A percentile compares a stretch with the other conserved stretches of the same genome.
phyloP scores from a whole-genome alignment of 345 rosid species.

The Camelina laxa region DNA sequence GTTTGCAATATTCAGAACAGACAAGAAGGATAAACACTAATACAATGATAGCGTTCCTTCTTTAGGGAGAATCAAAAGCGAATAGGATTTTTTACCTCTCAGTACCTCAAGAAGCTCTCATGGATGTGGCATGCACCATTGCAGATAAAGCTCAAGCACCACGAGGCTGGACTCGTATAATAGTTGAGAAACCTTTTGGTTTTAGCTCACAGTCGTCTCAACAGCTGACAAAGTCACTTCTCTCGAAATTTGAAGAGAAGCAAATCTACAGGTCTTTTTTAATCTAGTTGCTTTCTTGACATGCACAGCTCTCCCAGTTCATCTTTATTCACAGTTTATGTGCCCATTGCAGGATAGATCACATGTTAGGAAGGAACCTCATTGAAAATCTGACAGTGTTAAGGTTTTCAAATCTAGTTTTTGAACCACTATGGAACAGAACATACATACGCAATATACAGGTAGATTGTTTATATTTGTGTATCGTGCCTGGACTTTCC shows the following conservation, averaged over 20 bases:
- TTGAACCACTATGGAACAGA: slow-evolving; percentile 80
- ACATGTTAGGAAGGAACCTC: slow-evolving; percentile 74
- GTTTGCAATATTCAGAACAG: slow-evolving; percentile 16
- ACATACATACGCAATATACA: slow-evolving; percentile 67
- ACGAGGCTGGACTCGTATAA: slow-evolving; percentile 76
- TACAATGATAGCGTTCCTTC: slow-evolving; percentile 43
- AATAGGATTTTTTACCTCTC: slow-evolving; percentile 77
- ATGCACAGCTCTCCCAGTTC: neutral
- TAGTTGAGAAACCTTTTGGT: slow-evolving; percentile 83
- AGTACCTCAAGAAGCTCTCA: slow-evolving; percentile 84
- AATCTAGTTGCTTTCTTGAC: neutral
- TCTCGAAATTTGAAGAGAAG: slow-evolving; percentile 65
- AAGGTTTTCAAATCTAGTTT: slow-evolving; percentile 76
- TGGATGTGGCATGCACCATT: slow-evolving; percentile 67
- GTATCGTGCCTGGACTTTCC: neutral
- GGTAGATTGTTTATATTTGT: slow-evolving; percentile 43
- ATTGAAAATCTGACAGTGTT: slow-evolving; percentile 78
- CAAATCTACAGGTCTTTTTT: slow-evolving; percentile 69
- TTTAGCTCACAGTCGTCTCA: slow-evolving; percentile 62
- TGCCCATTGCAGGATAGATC: slow-evolving; percentile 66
- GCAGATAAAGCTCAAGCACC: slow-evolving; percentile 62
- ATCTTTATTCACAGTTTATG: slow-evolving; percentile 15
- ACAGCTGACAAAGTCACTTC: slow-evolving; percentile 60
- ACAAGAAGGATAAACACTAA: slow-evolving; percentile 43
- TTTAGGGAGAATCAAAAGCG: slow-evolving; percentile 62